phyloP scores from a whole-genome alignment of 1,284 basidiomycete genomes.

The Boletus smithii region DNA sequence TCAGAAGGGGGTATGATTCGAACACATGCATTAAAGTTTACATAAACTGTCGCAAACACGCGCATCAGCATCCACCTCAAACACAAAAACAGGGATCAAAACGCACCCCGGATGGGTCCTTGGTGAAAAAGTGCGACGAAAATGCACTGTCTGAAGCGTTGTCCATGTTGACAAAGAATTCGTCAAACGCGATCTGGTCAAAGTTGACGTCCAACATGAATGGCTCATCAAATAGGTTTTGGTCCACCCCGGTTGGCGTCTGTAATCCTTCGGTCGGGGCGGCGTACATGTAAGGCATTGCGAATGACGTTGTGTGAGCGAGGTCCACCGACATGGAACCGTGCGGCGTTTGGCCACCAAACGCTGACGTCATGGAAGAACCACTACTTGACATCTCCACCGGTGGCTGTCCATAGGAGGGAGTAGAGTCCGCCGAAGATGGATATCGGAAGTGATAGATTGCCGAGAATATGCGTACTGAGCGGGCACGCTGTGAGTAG shows the following conservation, averaged over 20 bases:
- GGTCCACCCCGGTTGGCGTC: constrained; percentile 14
- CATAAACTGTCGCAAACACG: constrained; percentile 22
- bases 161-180: constrained; percentile 21
- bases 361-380: constrained; percentile 22
- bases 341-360: constrained; percentile 9
- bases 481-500: constrained; percentile 23
- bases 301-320: constrained; percentile 8
- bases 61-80: constrained; percentile 10
- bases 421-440: constrained; percentile 3
- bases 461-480: constrained; percentile 45
- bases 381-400: not conserved
- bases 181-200: constrained; percentile 29
- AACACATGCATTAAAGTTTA: constrained; percentile 13
- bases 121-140: constrained; percentile 13
- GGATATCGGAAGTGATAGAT: constrained; percentile 50
- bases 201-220: constrained; percentile 32
- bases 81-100: not conserved
- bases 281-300: not conserved
- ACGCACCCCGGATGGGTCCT: constrained; percentile 23
- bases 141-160: constrained; percentile 5
- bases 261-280: not conserved
- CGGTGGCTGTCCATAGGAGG: constrained; percentile 6
- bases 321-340: not conserved
- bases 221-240: constrained; percentile 31
- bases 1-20: not conserved